Evolutionary conservation across 2,329 filamentous ascomycete species (phyloP), one percentile per base, ranked within the genome.

Genomic region (Aaosphaeria pasadenensis): DNA sequence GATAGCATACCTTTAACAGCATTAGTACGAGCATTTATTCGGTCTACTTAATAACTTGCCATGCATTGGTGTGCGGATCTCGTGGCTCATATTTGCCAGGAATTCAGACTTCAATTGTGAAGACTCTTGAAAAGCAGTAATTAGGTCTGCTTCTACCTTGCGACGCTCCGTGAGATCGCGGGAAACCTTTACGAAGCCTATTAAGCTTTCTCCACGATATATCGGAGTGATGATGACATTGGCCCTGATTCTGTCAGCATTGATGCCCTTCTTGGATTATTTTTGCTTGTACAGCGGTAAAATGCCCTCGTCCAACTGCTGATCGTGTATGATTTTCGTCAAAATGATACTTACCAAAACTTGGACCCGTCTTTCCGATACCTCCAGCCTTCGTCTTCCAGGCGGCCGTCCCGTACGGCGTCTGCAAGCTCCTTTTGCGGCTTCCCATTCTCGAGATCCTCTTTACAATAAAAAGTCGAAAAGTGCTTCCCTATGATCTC

Each of bases 21-120:
- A 29, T 51, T 30, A 49, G 29, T 33, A 24, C 28, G 24, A 11
- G 7, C 17, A 24, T 2, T 24, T 3, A 24, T 24, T 24, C 17
- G 17, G 17, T 3, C 17, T 5, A 31, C 9, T 11, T 6, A 30
- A 24, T 11, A 42, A 28, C 43, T 48, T 40, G 51, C 63, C 82
- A 55, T 85, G 81, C 77, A 86, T 84, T 0, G 83, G 83, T 0
- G 82, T 86, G 39, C 82, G 75, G 47, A 85, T 82, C 60, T 85
- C 82, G 56, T 86, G 83, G 43, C 76, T 80, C 77, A 85, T 85
- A 58, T 85, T 83, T 44, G 80, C 80, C 29, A 84, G 63, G 52
- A 85, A 85, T 30, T 83, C 80, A 4, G 76, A 80, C 62, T 85
- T 85, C 49, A 85, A 64, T 54, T 79, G 79, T n/a, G 80, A 78